These are phyloP conservation scores for Gossypium stocksii DNA, from an alignment of 345 rosid genomes.

Conservation along the genomic window DNA sequence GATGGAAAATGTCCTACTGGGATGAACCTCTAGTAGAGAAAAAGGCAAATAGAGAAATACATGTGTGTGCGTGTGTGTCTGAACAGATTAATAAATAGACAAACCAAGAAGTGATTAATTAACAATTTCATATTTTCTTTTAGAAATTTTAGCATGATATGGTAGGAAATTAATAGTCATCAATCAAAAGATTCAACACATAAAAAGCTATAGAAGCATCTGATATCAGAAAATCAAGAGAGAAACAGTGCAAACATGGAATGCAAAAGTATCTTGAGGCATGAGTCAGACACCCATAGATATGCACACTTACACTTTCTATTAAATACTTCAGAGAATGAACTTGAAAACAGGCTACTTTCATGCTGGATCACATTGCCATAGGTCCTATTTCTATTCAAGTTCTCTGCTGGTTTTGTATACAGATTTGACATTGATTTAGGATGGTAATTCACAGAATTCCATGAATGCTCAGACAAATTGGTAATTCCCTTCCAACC, in stretches of 20 bases:
- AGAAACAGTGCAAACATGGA: neutral
- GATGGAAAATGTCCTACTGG: neutral
- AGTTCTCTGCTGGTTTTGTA: conserved; percentile 28
- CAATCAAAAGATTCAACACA: neutral
- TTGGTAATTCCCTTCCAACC: conserved; percentile 36
- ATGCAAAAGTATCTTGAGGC: neutral
- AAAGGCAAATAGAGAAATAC: neutral
- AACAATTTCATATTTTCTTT: no score
- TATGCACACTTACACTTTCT: conserved; percentile 50
- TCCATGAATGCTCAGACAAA: conserved; percentile 39
- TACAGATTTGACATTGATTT: conserved; percentile 41
- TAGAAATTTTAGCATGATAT: neutral
- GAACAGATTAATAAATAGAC: no score
- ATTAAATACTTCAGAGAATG: conserved; percentile 70
- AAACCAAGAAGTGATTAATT: no score
- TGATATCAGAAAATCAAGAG: neutral
- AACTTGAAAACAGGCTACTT: conserved; percentile 90
- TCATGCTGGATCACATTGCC: conserved; percentile 50
- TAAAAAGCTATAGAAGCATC: neutral
- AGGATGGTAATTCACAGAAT: conserved; percentile 32
- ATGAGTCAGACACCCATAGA: neutral
- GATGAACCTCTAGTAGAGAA: neutral
- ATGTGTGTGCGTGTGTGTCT: no score
- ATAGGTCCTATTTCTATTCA: conserved; percentile 29
- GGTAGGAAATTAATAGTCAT: neutral